Percentiles rank a stretch among this genome's conserved stretches.
These are phyloP conservation scores for Saccharomyces kudriavzevii DNA, from an alignment of 805 yeast species.

Conservation along the genomic window DNA sequence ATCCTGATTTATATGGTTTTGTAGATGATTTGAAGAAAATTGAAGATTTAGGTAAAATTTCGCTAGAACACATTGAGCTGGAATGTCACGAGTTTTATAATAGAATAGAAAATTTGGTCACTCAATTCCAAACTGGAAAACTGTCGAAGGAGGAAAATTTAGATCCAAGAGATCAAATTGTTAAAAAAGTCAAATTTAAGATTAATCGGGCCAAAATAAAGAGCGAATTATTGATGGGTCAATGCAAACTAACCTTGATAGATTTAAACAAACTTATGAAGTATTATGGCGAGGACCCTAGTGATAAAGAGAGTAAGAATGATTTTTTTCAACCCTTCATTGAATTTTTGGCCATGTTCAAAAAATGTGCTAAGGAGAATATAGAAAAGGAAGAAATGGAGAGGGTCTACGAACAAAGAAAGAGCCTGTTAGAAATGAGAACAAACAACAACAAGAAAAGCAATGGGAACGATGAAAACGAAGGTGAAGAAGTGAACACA, in stretches of 20 bases:
- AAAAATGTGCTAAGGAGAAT: conserved; percentile 58
- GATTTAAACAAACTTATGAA: conserved; percentile 54
- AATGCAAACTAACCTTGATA: conserved; percentile 41
- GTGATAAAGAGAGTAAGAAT: conserved; percentile 44
- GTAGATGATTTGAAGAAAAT: conserved; percentile 51
- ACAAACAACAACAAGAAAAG: not conserved
- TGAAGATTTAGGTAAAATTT: conserved; percentile 47
- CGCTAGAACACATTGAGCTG: conserved; percentile 52
- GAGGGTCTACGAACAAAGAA: conserved; percentile 55
- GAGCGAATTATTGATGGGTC: conserved; percentile 43
- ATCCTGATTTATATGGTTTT: conserved; percentile 56
- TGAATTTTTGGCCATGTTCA: conserved; percentile 52
- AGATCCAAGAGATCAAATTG: conserved; percentile 59
- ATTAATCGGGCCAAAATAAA: conserved; percentile 49
- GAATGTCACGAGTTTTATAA: conserved; percentile 52
- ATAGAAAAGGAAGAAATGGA: conserved; percentile 60
- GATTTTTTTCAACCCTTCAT: conserved; percentile 56
- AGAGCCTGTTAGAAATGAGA: conserved; percentile 36
- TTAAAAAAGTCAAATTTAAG: conserved; percentile 45
- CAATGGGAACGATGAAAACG: conserved; percentile 1
- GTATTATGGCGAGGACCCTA: conserved; percentile 64
- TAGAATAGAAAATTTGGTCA: conserved; percentile 43
- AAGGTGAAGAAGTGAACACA: conserved; percentile 3
- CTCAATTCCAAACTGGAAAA: conserved; percentile 52
- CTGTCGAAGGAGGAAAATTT: conserved; percentile 53